These are phyloP conservation scores for Phlebiopsis flavidoalba DNA, from an alignment of 768 basidiomycete genomes.

Conservation along the genomic window DNA sequence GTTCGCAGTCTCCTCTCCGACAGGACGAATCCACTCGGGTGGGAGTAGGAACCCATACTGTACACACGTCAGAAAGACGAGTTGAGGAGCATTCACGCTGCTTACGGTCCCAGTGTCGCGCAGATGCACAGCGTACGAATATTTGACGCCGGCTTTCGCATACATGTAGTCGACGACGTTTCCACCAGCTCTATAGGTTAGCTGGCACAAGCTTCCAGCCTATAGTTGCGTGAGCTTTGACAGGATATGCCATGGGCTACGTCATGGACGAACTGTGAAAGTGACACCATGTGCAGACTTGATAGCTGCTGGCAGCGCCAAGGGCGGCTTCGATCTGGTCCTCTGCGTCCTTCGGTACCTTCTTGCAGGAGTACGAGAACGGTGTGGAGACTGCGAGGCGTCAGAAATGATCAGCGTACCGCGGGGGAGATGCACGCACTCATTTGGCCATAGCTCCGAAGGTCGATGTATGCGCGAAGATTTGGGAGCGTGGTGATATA, in stretches of 20 bases:
- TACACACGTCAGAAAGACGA: background rate
- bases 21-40: slow-evolving; percentile 64
- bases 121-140: slow-evolving; percentile 59
- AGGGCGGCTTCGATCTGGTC: slow-evolving; percentile 69
- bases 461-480: slow-evolving; percentile 64
- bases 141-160: slow-evolving; percentile 49
- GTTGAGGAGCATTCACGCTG: background rate
- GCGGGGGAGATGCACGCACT: slow-evolving; percentile 37
- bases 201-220: slow-evolving; percentile 4
- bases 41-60: slow-evolving; percentile 80
- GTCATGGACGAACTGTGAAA: slow-evolving; percentile 48
- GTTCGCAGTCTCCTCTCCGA: slow-evolving; percentile 69
- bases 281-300: slow-evolving; percentile 47
- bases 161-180: slow-evolving; percentile 70
- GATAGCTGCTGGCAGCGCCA: slow-evolving; percentile 57
- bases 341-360: slow-evolving; percentile 63
- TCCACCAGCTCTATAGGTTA: slow-evolving; percentile 42
- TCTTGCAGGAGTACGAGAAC: slow-evolving; percentile 66
- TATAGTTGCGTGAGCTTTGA: slow-evolving; percentile 43
- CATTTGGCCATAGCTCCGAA: slow-evolving; percentile 83
- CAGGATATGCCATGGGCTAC: background rate
- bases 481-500: slow-evolving; percentile 50
- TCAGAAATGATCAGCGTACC: background rate
- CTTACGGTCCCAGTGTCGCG: slow-evolving; percentile 68
- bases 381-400: slow-evolving; percentile 61